Evolutionary conservation across 805 yeast genomes (phyloP).

Genomic region (Saturnispora sekii): DNA sequence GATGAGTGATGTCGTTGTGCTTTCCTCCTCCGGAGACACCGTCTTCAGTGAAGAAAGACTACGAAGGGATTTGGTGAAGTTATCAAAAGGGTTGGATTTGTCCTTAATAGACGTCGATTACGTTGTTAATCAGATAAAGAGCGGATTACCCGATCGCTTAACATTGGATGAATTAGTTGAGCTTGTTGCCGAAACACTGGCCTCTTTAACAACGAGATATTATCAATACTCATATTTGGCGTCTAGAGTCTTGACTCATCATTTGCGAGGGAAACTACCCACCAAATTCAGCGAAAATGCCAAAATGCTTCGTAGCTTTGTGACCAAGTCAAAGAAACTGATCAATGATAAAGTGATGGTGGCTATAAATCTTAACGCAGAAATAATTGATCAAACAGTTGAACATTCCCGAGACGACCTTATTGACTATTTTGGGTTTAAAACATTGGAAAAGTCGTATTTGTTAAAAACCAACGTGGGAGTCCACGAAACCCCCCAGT

Average conservation of each 20-base stretch:
- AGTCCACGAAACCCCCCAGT: conserved; percentile 90
- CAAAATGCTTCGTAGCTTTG: conserved; percentile 41
- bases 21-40: not conserved
- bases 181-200: conserved; percentile 84
- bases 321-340: conserved; percentile 10
- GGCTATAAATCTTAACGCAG: conserved; percentile 49
- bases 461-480: conserved; percentile 52
- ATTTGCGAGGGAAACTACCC: conserved; percentile 77
- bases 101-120: conserved; percentile 36
- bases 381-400: conserved; percentile 46
- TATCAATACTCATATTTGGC: conserved; percentile 90
- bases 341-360: conserved; percentile 29
- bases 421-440: conserved; percentile 80
- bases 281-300: conserved; percentile 67
- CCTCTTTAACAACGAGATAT: conserved; percentile 88
- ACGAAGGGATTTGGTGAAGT: conserved; percentile 3
- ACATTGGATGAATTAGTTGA: conserved; percentile 32
- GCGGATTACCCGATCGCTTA: conserved; percentile 41
- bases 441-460: conserved; percentile 85
- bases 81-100: conserved; percentile 29
- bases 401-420: conserved; percentile 47
- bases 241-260: conserved; percentile 79
- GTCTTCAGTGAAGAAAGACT: not conserved
- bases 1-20: not conserved
- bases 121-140: conserved; percentile 36